phyloP scores from a whole-genome alignment of 1,284 basidiomycete genomes.

The Trichosporon inkin region DNA sequence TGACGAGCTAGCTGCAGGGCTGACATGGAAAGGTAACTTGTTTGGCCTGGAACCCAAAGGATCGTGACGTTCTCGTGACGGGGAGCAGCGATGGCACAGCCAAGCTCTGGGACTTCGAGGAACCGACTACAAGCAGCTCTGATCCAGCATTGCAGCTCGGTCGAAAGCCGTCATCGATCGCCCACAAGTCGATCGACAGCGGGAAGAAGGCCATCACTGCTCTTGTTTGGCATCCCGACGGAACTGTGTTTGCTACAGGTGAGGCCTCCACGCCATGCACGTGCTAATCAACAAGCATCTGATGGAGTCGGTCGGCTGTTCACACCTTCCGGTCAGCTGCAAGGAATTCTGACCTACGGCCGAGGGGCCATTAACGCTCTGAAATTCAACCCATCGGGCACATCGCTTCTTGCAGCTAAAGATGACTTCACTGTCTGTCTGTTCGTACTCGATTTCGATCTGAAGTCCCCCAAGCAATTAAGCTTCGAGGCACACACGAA shows the following conservation, averaged over 20 bases:
- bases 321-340: slow-evolving; percentile 41
- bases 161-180: slow-evolving; percentile 28
- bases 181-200: slow-evolving; percentile 41
- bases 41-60: slow-evolving; percentile 44
- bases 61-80: slow-evolving; percentile 36
- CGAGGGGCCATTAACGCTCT: slow-evolving; percentile 39
- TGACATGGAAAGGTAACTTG: slow-evolving; percentile 32
- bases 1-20: neutral
- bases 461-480: slow-evolving; percentile 23
- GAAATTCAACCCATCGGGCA: slow-evolving; percentile 43
- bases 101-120: slow-evolving; percentile 40
- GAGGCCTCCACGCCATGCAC: neutral
- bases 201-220: slow-evolving; percentile 38
- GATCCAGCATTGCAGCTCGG: slow-evolving; percentile 14
- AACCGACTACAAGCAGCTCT: slow-evolving; percentile 1
- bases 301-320: slow-evolving; percentile 45
- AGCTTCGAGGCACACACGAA: slow-evolving; percentile 41
- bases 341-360: slow-evolving; percentile 43
- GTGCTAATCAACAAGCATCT: slow-evolving; percentile 14
- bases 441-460: slow-evolving; percentile 22
- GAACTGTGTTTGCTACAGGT: slow-evolving; percentile 42
- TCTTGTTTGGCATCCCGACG: slow-evolving; percentile 44
- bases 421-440: slow-evolving; percentile 34
- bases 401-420: slow-evolving; percentile 35
- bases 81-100: slow-evolving; percentile 38